Evolutionary conservation across 352 stramenopile genomes (phyloP).

Genomic region (Phytopythium kandeliae): DNA sequence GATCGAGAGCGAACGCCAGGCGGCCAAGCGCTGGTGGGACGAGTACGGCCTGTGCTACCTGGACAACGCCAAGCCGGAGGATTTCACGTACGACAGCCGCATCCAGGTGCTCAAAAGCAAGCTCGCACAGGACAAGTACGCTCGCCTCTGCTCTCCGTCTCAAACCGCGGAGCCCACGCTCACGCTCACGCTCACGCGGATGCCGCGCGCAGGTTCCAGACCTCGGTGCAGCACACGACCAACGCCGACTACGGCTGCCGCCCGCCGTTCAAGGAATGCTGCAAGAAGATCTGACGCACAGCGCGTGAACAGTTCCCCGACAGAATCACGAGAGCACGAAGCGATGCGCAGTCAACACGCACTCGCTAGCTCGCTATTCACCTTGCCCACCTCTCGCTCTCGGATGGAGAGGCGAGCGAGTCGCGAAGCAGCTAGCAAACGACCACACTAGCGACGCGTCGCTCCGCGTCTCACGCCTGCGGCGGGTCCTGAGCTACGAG

Average conservation of each 20-base stretch:
- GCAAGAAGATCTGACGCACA: conserved; percentile 45
- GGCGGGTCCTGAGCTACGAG: conserved; percentile 14
- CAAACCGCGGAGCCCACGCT: too few relatives aligned
- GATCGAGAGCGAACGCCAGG: conserved; percentile 76
- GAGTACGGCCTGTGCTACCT: conserved; percentile 78
- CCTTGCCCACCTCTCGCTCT: too few relatives aligned
- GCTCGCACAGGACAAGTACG: conserved; percentile 50
- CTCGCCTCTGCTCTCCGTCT: background rate
- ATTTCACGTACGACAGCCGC: conserved; percentile 80
- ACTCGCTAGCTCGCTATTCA: too few relatives aligned
- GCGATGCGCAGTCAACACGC: too few relatives aligned
- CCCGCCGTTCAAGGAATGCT: conserved; percentile 71
- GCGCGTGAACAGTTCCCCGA: too few relatives aligned
- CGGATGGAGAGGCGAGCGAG: too few relatives aligned
- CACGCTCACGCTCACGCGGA: too few relatives aligned
- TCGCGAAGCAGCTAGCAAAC: too few relatives aligned
- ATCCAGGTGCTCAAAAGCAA: conserved; percentile 68
- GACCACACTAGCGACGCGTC: too few relatives aligned
- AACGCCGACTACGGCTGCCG: conserved; percentile 61
- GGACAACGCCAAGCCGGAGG: conserved; percentile 66
- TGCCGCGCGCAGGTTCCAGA: conserved; percentile 43
- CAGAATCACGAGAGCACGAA: too few relatives aligned
- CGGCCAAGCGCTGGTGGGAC: conserved; percentile 78
- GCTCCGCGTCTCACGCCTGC: background rate
- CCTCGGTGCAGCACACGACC: conserved; percentile 46